Base-by-base conservation (phyloP, 352 stramenopile species). In the Phytopythium cucurbitacearum region DNA sequence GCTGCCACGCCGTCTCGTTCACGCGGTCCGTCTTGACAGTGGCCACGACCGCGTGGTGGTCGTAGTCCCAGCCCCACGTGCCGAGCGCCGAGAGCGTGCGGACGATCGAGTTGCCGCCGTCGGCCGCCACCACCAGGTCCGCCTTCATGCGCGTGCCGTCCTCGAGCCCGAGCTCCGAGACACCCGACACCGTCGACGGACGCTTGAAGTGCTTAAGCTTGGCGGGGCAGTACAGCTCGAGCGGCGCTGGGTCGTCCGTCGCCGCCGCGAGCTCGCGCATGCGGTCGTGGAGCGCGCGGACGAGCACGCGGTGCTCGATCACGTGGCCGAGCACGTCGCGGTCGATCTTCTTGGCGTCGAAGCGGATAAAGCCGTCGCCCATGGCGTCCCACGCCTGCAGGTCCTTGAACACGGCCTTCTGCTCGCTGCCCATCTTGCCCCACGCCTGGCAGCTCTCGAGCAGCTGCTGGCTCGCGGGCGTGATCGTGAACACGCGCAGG, bases 371-470 rank as follows among this genome's bases (percentile, higher is more conserved):
- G 34, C 87, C 87, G 53, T 92, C 74, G 51, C 86, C 89, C 75
- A 94, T 91, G 57, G 84, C 79, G 60, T 96, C 89, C 87, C 89
- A 95, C 7, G 89, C 89, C 65, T 97, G 88, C 89, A 97, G 97
- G 70, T 91, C 71, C 40, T 76, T 69, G 67, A 96, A 97, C 33
- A 74, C 62, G 40, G 86, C 68, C 48, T 69, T 80, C 54, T 94
- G 75, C 9, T 50, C 42, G 40, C 53, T 58, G 5, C 61, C 62
- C 35, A 95, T 80, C 58, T 87, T 76, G 57, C 76, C 62, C 90
- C 90, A 97, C 35, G 86, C 89, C 50, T 86, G 62, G 8, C 73
- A 57, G 55, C 51, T 67, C 58, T 96, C 71, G 33, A 97, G 71
- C 16, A 97, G 63, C 56, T 65, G 58, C 56, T 90, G 76, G 50